Evolutionary conservation across 2,329 filamentous ascomycete species (phyloP), one percentile per base, ranked within the genome.

Genomic region (Penicillium sp.): DNA sequence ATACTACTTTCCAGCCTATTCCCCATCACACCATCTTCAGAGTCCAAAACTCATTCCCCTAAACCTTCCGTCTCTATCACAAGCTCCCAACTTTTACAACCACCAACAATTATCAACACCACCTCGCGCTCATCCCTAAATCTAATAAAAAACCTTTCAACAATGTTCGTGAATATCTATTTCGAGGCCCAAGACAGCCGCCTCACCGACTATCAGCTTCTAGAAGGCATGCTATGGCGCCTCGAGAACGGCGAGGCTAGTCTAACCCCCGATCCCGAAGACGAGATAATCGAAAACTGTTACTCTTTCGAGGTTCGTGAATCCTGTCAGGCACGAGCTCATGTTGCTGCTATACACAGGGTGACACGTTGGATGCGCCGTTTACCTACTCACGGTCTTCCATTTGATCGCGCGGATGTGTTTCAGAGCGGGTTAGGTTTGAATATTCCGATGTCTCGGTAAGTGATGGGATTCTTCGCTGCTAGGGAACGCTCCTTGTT

Each of bases 111-210:
- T 5, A 25, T 11, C 49, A 38, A 35, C 10, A 26, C n/a, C 6
- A 5, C 30, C 11, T 1, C 6, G 2, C 4, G 8, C 22, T 14
- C n/a, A 52, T 52, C 14, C 13, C 7, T 13, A 25, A 52, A 13
- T 25, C 2, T 11, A 4, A 25, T 11, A 25, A 35, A 4, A 11
- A 6, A 38, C 5, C 6, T 26, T 16, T 13, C 3, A 6, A 28
- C 22, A 1, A 53, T 53, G 51, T 53, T n/a, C 13, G 51, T 53
- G 5, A 53, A 53, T 8, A 40, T 53, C 14, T 40, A 40, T n/a
- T 53, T 42, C 25, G 35, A 53, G 22, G 35, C 51, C 6, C 10
- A 4, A 1, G 51, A 53, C 51, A 25, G 19, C 35, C 22, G 42
- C 16, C 25, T 53, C 14, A 28, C 19, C 25, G 51, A 53, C 35